Conservation (phyloP, 2,329 filamentous ascomycete genomes). For the Colletotrichum orchidophilum region DNA sequence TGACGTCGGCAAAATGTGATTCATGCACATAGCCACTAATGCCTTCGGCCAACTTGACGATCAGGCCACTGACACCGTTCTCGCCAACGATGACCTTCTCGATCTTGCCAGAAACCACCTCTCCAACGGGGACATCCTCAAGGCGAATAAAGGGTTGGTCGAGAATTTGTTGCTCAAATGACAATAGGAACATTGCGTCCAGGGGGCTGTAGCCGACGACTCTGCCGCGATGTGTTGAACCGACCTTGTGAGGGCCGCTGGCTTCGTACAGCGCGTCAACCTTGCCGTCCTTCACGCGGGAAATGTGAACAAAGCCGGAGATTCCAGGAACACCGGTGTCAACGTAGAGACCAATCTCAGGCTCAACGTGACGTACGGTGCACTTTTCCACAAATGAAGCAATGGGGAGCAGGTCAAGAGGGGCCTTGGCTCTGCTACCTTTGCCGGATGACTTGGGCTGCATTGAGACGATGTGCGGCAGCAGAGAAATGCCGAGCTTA, state of each 20-base stretch:
- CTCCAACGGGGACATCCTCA: slow-evolving; percentile 86
- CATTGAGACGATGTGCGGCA: slow-evolving; percentile 83
- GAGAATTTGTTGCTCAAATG: slow-evolving; percentile 82
- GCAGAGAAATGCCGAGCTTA: slow-evolving; percentile 87
- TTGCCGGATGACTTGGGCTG: slow-evolving; percentile 55
- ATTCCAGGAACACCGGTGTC: slow-evolving; percentile 72
- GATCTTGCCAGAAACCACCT: slow-evolving; percentile 82
- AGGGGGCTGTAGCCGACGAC: slow-evolving; percentile 87
- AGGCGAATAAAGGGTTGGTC: slow-evolving; percentile 91
- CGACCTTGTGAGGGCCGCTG: slow-evolving; percentile 81
- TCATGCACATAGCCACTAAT: slow-evolving; percentile 90
- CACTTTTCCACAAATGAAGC: slow-evolving; percentile 82
- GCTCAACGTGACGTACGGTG: slow-evolving; percentile 81
- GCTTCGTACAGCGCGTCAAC: slow-evolving; percentile 82
- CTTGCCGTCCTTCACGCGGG: slow-evolving; percentile 88
- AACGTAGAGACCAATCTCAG: slow-evolving; percentile 83
- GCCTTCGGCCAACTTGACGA: slow-evolving; percentile 85
- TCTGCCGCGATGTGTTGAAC: slow-evolving; percentile 81
- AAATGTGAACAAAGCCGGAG: slow-evolving; percentile 94
- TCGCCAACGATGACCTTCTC: slow-evolving; percentile 85
- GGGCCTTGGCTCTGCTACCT: slow-evolving; percentile 54
- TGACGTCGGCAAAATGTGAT: slow-evolving; percentile 87
- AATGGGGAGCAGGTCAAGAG: slow-evolving; percentile 70
- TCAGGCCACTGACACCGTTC: slow-evolving; percentile 80
- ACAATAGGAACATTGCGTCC: slow-evolving; percentile 86